phyloP scores from a whole-genome alignment of 441 rosid genomes.

The Corymbia calophylla region DNA sequence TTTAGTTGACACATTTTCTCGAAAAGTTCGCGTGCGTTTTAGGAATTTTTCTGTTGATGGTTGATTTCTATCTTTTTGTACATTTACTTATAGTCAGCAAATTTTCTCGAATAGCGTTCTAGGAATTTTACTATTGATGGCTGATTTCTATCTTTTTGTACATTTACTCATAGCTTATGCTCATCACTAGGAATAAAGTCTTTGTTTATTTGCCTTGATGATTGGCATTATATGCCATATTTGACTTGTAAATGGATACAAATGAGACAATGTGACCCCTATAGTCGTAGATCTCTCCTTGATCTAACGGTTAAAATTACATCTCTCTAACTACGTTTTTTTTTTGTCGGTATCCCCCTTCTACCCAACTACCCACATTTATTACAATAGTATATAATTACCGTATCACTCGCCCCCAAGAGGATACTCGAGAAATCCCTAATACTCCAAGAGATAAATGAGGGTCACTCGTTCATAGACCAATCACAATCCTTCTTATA shows the following conservation, averaged over 20 bases:
- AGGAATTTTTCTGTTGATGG: background rate
- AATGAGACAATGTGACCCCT: background rate
- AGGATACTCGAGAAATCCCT: background rate
- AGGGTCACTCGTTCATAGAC: background rate
- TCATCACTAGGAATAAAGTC: background rate
- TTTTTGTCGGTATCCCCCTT: background rate
- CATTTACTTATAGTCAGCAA: background rate
- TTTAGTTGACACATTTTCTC: background rate
- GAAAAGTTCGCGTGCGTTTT: background rate
- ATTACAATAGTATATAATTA: too few species aligned
- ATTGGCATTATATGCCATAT: background rate
- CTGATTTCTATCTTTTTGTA: background rate
- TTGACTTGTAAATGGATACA: background rate
- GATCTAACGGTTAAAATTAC: too few species aligned
- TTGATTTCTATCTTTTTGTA: background rate
- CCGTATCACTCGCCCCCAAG: rapidly evolving
- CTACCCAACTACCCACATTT: background rate
- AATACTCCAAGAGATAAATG: background rate
- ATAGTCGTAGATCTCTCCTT: background rate
- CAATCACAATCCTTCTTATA: background rate
- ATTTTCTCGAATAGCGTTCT: background rate
- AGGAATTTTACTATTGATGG: background rate
- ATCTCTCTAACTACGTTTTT: too few species aligned
- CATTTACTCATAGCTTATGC: background rate
- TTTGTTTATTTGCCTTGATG: background rate